These are phyloP conservation scores for Mimosa pudica DNA, from an alignment of 306 rosid species.

Conservation along the genomic window DNA sequence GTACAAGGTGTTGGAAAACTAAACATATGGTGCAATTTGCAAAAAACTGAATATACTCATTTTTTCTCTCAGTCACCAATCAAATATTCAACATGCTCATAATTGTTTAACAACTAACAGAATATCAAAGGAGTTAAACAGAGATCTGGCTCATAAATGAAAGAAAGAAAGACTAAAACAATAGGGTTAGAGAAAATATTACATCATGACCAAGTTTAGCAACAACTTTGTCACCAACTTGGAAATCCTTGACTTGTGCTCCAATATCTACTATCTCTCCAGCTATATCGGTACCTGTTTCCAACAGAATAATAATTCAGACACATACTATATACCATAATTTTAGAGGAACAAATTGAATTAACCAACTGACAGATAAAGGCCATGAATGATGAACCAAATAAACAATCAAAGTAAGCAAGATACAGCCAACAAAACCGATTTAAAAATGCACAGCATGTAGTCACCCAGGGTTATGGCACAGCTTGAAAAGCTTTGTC, in stretches of 20 bases:
- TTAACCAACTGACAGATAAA: background rate
- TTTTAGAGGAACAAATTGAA: background rate
- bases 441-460: no score
- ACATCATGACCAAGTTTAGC: conserved; percentile 48
- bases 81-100: background rate
- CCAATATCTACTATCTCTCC: conserved; percentile 68
- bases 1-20: background rate
- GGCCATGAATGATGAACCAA: background rate
- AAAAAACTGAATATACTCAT: background rate
- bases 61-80: background rate
- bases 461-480: background rate
- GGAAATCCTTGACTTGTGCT: conserved; percentile 51
- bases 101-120: background rate
- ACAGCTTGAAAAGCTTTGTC: background rate
- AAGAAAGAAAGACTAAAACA: background rate
- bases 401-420: background rate
- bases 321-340: background rate
- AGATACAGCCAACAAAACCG: background rate
- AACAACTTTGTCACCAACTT: conserved; percentile 70
- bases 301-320: background rate
- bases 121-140: conserved; percentile 6
- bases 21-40: conserved; percentile 2
- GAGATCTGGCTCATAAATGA: background rate
- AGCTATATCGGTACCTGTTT: conserved; percentile 62
- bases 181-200: conserved; percentile 25